Evolutionary conservation across 2,329 filamentous ascomycete species (phyloP), one percentile per base, ranked within the genome.

Genomic region (Colletotrichum godetiae): DNA sequence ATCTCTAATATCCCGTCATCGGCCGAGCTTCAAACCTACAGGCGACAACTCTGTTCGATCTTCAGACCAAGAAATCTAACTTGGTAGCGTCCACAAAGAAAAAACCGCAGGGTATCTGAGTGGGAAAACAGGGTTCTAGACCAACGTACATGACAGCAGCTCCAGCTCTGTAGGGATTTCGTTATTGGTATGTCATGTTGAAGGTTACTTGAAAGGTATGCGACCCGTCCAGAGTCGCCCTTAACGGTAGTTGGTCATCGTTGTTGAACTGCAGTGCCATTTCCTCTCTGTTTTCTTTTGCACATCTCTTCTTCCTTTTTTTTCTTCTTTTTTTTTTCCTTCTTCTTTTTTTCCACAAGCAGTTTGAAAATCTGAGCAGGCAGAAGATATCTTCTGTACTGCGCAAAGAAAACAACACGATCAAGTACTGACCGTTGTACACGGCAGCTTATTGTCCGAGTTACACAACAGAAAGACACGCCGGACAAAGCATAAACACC

Each of bases 21-120:
- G 46, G 29, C 62, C 68, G 33, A 67, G 37, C 55, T 31, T 58
- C 61, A 49, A 70, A 53, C 37, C 37, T 58, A 31, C 53, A 35
- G 29, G 8, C 24, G 42, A 53, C 55, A 70, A 59, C 67, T 53
- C 13, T 66, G 29, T 59, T 52, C 37, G 22, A 53, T 22, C 35
- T 31, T 42, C 31, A 66, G 29, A 29, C 42, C 27, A 8, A 11
- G 37, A 22, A 46, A 62, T 5, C 24, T 19, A 15, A 24, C n/a
- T 49, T 22, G 29, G 42, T n/a, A 42, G 31, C 29, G 53, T 58
- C 15, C 5, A 42, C 33, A 31, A n/a, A 31, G 13, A 33, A 33
- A n/a, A 12, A 24, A 55, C 24, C 52, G 24, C 15, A 12, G 35
- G 29, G 27, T 59, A 59, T n/a, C 15, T 33, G 13, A 33, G 53